Base-by-base conservation (phyloP, 495 filamentous ascomycete species). In the Lentithecium fluviatile region DNA sequence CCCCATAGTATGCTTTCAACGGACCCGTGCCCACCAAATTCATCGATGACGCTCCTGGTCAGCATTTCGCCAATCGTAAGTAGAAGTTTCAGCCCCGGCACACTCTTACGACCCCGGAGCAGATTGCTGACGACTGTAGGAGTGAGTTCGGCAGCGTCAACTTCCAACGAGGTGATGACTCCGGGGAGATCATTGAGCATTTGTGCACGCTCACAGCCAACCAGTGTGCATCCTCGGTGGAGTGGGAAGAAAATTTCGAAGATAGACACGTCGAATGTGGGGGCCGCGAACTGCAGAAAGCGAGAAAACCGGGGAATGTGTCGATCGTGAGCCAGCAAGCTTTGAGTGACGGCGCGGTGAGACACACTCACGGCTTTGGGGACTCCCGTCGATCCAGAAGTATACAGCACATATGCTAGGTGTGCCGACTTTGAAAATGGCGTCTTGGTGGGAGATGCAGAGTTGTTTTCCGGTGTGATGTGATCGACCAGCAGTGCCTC, bases 41-140 rank as follows among this genome's bases (percentile, higher is more conserved):
- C 88, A 38, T 83, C 76, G 7, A 92, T 76, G 1, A 95, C 82
- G 4, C 80, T 78, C 20, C 77, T 76, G 0, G 88, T 91, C 24
- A 95, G 81, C 88, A 91, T 93, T 73, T 95, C 90, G 4, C 90
- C 90, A 62, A 94, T 95, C 0, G 90, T 94, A 12, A 94, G 73
- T 0, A 95, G 76, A 0, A 88, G 70, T 23, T 60, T 66, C 32
- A 95, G 67, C 0, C 73, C 69, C 0, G 90, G 90, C 0, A 83
- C 87, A 19, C 77, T 78, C 0, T 77, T 68, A 43, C 87, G 79
- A 6, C 74, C 82, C 11, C 80, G 78, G 19, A 95, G 72, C 12
- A 94, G 68, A 42, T 82, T 87, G 4, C 83, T 82, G 0, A 83
- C 87, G 6, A 94, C 90, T 0, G 89, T 91, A 0, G 90, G 90